phyloP scores from a whole-genome alignment of 805 yeast species.

The Wickerhamomyces subpelliculosus region DNA sequence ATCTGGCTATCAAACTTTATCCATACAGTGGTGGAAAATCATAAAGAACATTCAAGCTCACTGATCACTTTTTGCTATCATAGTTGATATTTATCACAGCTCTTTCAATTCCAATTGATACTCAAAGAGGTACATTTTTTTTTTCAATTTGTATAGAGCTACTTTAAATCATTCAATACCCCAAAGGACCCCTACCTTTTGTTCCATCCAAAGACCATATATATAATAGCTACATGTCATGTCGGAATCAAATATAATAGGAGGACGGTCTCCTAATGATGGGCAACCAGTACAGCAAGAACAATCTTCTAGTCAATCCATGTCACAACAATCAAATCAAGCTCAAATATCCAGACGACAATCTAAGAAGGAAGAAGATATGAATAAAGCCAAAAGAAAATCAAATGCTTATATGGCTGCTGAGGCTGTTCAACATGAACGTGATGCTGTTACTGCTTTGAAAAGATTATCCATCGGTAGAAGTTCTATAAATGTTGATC shows the following conservation, averaged over 20 bases:
- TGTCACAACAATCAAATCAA: no score
- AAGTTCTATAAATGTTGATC: constrained; percentile 48
- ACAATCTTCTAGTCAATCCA: neutral
- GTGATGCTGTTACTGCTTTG: constrained; percentile 64
- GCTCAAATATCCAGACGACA: no score
- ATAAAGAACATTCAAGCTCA: no score
- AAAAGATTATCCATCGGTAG: constrained; percentile 68
- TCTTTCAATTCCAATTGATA: no score
- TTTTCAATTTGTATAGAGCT: no score
- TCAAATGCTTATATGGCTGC: constrained; percentile 56
- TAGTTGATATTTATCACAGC: no score
- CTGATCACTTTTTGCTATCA: no score
- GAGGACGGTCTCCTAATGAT: neutral
- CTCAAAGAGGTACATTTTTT: no score
- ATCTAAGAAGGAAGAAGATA: neutral
- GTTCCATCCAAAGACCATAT: neutral
- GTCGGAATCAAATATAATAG: neutral
- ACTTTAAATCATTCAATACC: no score
- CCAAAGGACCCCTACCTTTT: neutral
- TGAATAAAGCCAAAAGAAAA: constrained; percentile 26
- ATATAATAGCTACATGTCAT: no score
- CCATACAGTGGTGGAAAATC: no score
- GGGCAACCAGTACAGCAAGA: neutral
- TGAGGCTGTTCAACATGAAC: constrained; percentile 68
- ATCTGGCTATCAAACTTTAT: no score